phyloP scores from a whole-genome alignment of 2,329 filamentous ascomycete genomes.

The Grosmannia clavigera region DNA sequence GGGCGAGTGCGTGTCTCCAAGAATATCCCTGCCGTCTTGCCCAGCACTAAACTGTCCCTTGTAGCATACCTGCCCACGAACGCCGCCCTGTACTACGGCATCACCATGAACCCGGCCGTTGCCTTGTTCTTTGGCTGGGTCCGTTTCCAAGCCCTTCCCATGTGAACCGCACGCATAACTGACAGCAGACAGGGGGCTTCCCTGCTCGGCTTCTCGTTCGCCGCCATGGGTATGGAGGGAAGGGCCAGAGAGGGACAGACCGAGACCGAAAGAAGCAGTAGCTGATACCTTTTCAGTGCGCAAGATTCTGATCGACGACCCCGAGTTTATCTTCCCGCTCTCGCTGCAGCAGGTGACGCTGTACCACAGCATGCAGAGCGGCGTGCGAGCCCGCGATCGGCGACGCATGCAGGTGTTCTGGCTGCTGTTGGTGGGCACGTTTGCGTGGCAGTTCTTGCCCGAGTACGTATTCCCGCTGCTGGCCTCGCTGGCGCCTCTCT shows the following conservation, averaged over 20 bases:
- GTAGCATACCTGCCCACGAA: too few species aligned
- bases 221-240: slow-evolving; percentile 6
- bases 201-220: slow-evolving; percentile 12
- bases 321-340: slow-evolving; percentile 13
- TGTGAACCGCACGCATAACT: too few species aligned
- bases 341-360: slow-evolving; percentile 13
- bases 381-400: neutral
- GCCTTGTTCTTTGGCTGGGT: slow-evolving; percentile 12
- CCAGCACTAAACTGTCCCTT: too few species aligned
- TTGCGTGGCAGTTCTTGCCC: slow-evolving; percentile 13
- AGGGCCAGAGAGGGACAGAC: too few species aligned
- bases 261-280: too few species aligned
- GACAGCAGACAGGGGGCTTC: slow-evolving; percentile 7
- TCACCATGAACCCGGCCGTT: slow-evolving; percentile 12
- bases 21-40: too few species aligned
- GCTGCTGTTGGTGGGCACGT: slow-evolving; percentile 3
- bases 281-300: slow-evolving; percentile 2
- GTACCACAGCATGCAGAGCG: slow-evolving; percentile 12
- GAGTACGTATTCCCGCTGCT: slow-evolving; percentile 12
- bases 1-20: slow-evolving; percentile 10
- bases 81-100: neutral
- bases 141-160: neutral
- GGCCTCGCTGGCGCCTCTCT: slow-evolving; percentile 13
- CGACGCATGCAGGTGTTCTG: slow-evolving; percentile 8
- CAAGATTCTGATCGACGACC: slow-evolving; percentile 12